Evolutionary conservation across 805 yeast species (phyloP).

Genomic region (Candida arabinofermentans): DNA sequence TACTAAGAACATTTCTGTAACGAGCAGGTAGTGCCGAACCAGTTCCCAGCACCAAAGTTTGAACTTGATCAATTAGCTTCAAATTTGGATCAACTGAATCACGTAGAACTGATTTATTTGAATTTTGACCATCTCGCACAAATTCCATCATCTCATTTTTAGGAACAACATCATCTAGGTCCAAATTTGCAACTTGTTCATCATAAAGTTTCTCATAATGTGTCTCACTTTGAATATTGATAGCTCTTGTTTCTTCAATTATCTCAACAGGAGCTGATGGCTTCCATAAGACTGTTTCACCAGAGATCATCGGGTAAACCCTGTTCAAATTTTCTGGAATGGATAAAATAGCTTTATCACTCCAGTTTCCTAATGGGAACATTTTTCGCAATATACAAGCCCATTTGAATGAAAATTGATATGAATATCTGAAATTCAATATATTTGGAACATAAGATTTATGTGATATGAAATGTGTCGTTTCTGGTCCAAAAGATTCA

Average conservation of each 20-base stretch:
- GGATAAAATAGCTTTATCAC: conserved; percentile 24
- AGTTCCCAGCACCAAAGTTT: conserved; percentile 79
- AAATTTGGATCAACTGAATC: conserved; percentile 8
- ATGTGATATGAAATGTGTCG: conserved; percentile 73
- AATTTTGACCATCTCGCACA: background rate
- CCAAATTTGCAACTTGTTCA: conserved; percentile 20
- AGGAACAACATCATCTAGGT: conserved; percentile 4
- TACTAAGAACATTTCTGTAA: conserved; percentile 80
- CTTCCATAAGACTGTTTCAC: conserved; percentile 22
- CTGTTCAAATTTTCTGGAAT: conserved; percentile 22
- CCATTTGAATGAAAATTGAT: conserved; percentile 50
- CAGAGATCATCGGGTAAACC: conserved; percentile 28
- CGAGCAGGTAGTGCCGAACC: conserved; percentile 89
- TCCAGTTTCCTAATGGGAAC: conserved; percentile 39
- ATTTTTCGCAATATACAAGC: conserved; percentile 44
- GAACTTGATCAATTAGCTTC: conserved; percentile 48
- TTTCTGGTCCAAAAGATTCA: conserved; percentile 45
- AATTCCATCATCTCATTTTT: conserved; percentile 9
- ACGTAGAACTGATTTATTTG: conserved; percentile 2
- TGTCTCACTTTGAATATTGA: conserved; percentile 18
- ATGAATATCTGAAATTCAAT: conserved; percentile 54
- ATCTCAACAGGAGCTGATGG: conserved; percentile 13
- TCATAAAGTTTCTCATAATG: conserved; percentile 25
- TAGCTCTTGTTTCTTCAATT: conserved; percentile 2
- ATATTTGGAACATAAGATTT: conserved; percentile 56